Base-by-base conservation (phyloP, 805 yeast species). In the Hanseniaspora pseudoguilliermondii region DNA sequence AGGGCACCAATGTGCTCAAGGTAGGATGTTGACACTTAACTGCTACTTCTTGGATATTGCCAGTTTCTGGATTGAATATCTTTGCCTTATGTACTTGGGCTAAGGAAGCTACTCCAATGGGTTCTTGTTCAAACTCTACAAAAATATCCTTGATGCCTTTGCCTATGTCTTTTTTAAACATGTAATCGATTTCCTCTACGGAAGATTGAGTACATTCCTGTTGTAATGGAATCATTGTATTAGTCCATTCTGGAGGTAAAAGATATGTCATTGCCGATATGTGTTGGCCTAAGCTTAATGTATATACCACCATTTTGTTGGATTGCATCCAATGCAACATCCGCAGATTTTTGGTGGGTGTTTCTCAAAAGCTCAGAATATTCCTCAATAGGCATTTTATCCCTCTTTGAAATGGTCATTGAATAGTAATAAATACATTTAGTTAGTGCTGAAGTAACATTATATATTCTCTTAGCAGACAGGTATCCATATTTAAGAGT, bases 1-100 rank as follows among this genome's bases (percentile, higher is more conserved):
- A 69, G 0, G 98, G 98, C 10, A 93, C 95, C 70, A 86, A 93
- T 62, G 84, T 86, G 48, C 80, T 77, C 54, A 93, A 72, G 2
- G 87, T 77, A 0, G 98, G 98, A 67, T 90, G 97, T 68, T 93
- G 98, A 43, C 91, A 78, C 65, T 93, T 93, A 23, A 93, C 95
- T 0, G 98, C 98, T 2, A 91, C 97, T 63, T 75, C 79, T 58
- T 82, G 76, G 1, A 85, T 86, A n/a, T 21, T 16, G 5, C 46
- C 20, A 6, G 48, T 46, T 1, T 75, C 75, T 3, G 66, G 70
- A 18, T 49, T 47, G 57, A 71, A 75, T 54, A 90, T 65, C 1
- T 68, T 75, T 0, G 95, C 99, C 25, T 74, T 71, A 69, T 93
- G 97, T 5, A 93, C 99, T 65, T 93, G 99, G 0, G 98, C 98